Evolutionary conservation across 1,284 basidiomycete species (phyloP).

Genomic region (Apiotrichum domesticum): DNA sequence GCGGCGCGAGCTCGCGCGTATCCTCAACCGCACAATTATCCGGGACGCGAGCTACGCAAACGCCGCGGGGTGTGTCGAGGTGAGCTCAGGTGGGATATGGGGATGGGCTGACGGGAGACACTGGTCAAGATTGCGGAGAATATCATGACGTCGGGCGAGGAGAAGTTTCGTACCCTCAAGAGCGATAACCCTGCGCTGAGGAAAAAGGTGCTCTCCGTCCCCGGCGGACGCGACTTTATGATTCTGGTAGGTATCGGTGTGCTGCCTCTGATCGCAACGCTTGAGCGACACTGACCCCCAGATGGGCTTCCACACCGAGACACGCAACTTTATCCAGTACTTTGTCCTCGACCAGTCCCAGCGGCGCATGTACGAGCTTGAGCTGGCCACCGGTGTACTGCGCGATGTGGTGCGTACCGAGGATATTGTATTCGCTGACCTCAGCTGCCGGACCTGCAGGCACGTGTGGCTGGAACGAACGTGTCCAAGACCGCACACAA

Average conservation of each 20-base stretch:
- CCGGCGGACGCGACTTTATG: constrained; percentile 41
- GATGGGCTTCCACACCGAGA: constrained; percentile 42
- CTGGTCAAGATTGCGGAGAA: constrained; percentile 41
- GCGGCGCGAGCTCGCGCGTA: constrained; percentile 25
- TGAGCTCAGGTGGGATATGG: constrained; percentile 10
- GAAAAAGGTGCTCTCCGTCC: constrained; percentile 33
- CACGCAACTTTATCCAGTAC: constrained; percentile 26
- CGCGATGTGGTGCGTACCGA: constrained; percentile 29
- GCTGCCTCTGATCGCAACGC: neutral
- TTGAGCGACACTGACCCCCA: constrained; percentile 11
- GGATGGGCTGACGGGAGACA: constrained; percentile 25
- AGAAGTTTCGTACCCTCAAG: constrained; percentile 37
- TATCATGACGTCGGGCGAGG: constrained; percentile 31
- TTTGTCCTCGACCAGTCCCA: constrained; percentile 31
- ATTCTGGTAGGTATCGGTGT: constrained; percentile 30
- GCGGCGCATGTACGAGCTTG: constrained; percentile 32
- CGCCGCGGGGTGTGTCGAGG: constrained; percentile 37
- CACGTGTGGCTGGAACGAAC: constrained; percentile 10
- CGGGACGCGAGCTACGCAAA: constrained; percentile 37
- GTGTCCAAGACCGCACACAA: constrained; percentile 15
- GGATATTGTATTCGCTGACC: constrained; percentile 1
- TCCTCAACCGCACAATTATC: constrained; percentile 38
- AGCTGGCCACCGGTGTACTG: constrained; percentile 30
- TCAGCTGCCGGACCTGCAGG: constrained; percentile 22
- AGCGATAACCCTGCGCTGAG: constrained; percentile 31